Percentiles rank a stretch among this genome's conserved stretches.
phyloP scores from a whole-genome alignment of 2,329 filamentous ascomycete species.

The Verticillium nonalfalfae region DNA sequence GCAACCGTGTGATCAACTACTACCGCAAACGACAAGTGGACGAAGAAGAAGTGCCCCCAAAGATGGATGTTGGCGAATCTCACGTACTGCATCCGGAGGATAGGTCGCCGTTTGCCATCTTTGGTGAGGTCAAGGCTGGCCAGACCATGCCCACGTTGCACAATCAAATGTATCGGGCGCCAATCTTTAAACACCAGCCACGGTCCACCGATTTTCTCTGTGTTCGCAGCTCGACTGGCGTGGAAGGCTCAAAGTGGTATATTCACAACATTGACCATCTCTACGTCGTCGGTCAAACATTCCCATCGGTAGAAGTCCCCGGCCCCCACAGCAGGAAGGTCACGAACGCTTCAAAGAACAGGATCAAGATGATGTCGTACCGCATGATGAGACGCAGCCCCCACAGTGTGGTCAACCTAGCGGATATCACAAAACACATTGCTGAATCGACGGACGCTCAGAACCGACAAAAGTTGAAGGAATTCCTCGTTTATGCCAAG shows the following conservation, averaged over 20 bases:
- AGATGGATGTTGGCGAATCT: constrained; percentile 81
- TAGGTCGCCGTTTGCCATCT: constrained; percentile 91
- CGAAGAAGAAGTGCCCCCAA: constrained; percentile 71
- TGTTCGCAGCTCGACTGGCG: constrained; percentile 72
- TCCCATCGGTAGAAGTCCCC: constrained; percentile 87
- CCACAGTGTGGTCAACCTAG: constrained; percentile 62
- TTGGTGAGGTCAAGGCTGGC: constrained; percentile 86
- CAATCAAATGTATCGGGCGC: constrained; percentile 92
- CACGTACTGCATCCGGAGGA: constrained; percentile 86
- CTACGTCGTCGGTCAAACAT: constrained; percentile 85
- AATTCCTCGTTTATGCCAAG: constrained; percentile 89
- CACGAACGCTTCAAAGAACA: constrained; percentile 93
- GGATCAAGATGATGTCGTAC: constrained; percentile 93
- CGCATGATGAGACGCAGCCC: constrained; percentile 76
- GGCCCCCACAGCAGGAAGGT: constrained; percentile 92
- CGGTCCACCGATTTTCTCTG: constrained; percentile 81
- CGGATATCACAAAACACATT: constrained; percentile 87
- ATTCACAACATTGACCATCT: constrained; percentile 87
- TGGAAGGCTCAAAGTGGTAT: constrained; percentile 72
- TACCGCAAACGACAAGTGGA: constrained; percentile 73
- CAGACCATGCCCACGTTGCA: constrained; percentile 87
- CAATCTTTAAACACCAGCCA: constrained; percentile 80
- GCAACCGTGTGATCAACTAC: constrained; percentile 92
- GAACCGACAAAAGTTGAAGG: constrained; percentile 93
- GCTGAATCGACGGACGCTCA: constrained; percentile 91